These are phyloP conservation scores for Immersiella caudata DNA, from an alignment of 495 filamentous ascomycete species.

Conservation along the genomic window DNA sequence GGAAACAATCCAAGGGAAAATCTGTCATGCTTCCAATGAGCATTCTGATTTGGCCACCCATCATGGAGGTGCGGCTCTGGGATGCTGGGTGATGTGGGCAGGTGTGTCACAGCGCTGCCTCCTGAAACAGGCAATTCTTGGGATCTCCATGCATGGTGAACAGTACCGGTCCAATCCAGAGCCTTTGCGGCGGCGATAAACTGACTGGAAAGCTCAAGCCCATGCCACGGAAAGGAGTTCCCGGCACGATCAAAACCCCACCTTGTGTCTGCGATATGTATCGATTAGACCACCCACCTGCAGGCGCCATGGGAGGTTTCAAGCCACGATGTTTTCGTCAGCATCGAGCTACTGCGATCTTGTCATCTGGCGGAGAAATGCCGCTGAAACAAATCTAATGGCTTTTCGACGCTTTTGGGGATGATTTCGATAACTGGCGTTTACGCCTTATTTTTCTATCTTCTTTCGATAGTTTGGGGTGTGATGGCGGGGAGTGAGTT, in stretches of 20 bases:
- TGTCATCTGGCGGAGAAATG: background rate
- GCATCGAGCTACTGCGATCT: background rate
- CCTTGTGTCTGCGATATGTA: background rate
- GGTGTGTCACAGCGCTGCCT: slow-evolving; percentile 32
- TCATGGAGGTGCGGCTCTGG: background rate
- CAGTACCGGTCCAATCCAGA: slow-evolving; percentile 24
- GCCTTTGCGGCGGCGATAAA: background rate
- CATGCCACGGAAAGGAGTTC: background rate
- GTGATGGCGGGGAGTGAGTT: too few species aligned
- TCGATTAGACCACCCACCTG: background rate
- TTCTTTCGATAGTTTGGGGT: too few species aligned
- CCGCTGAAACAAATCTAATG: background rate
- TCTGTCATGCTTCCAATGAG: slow-evolving; percentile 19
- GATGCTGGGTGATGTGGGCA: background rate
- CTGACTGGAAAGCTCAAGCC: background rate
- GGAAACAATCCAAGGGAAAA: slow-evolving; percentile 27
- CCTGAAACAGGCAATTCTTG: slow-evolving; percentile 31
- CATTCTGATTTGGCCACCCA: slow-evolving; percentile 22
- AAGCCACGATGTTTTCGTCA: slow-evolving; percentile 3
- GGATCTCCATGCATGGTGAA: slow-evolving; percentile 25
- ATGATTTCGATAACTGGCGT: too few species aligned
- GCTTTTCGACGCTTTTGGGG: background rate
- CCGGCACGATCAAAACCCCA: background rate
- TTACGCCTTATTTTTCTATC: too few species aligned
- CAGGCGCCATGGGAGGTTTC: slow-evolving; percentile 9